phyloP scores from a whole-genome alignment of 805 yeast species.

The Candida dajiaensis region DNA sequence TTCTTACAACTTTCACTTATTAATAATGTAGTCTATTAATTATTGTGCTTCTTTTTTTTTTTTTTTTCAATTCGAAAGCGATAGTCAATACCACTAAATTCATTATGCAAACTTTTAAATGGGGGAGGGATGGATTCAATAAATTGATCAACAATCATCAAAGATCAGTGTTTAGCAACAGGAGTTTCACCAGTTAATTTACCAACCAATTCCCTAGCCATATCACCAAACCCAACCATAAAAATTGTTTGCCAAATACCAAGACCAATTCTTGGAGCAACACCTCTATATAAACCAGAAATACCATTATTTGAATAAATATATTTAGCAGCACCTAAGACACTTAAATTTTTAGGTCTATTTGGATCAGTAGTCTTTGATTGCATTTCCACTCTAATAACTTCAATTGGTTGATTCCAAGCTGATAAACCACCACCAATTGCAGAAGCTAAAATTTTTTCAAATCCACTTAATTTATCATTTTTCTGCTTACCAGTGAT shows the following conservation, averaged over 20 bases:
- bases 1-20: neutral
- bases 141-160: too few species aligned
- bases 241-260: conserved; percentile 98
- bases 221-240: conserved; percentile 98
- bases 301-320: conserved; percentile 79
- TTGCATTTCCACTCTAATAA: conserved; percentile 97
- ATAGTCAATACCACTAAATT: too few species aligned
- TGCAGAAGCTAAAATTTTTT: conserved; percentile 79
- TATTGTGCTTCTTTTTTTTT: too few species aligned
- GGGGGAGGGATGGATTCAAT: too few species aligned
- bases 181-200: conserved; percentile 56
- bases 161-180: conserved; percentile 28
- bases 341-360: conserved; percentile 87
- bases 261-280: conserved; percentile 92
- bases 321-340: conserved; percentile 69
- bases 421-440: conserved; percentile 97
- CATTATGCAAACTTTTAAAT: too few species aligned
- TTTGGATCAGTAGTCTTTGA: conserved; percentile 90
- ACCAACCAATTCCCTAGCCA: conserved; percentile 69
- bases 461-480: conserved; percentile 61
- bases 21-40: neutral
- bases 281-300: conserved; percentile 92
- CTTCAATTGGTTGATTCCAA: conserved; percentile 99
- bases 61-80: too few species aligned
- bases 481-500: conserved; percentile 54